Conservation (phyloP, 2,329 filamentous ascomycete genomes). For the Botryotinia calthae region DNA sequence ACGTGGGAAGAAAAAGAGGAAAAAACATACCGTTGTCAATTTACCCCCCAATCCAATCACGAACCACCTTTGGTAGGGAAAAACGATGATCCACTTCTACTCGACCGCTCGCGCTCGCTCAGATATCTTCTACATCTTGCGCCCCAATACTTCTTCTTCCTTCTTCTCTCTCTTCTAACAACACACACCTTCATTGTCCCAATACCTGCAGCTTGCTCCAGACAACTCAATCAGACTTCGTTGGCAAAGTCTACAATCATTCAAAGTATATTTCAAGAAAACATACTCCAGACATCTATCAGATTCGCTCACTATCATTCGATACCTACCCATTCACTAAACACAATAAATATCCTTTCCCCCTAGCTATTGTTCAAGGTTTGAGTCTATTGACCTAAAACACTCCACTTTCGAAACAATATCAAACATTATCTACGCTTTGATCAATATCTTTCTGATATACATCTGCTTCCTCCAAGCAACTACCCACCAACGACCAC, state of each 20-base stretch:
- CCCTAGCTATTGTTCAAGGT: background rate
- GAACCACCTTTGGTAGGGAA: background rate
- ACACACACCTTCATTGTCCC: slow-evolving; percentile 1
- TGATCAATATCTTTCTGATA: slow-evolving; percentile 13
- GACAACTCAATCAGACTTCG: slow-evolving; percentile 16
- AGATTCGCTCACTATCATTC: background rate
- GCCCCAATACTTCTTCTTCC: background rate
- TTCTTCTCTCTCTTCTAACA: background rate
- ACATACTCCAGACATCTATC: background rate
- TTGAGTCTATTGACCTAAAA: slow-evolving; percentile 7
- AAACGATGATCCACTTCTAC: background rate
- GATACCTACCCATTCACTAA: background rate
- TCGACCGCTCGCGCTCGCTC: slow-evolving; percentile 1
- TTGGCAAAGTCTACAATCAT: slow-evolving; percentile 20
- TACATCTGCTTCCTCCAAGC: slow-evolving; percentile 10
- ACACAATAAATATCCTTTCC: background rate
- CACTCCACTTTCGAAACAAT: slow-evolving; percentile 5
- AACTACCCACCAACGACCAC: background rate
- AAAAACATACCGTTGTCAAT: background rate
- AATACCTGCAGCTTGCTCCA: slow-evolving; percentile 14
- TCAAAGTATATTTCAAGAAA: background rate
- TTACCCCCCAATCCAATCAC: background rate
- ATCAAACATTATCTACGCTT: background rate
- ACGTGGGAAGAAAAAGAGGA: background rate
- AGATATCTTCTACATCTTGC: slow-evolving; percentile 4